Evolutionary conservation across 192 early-diverging fungal genomes (phyloP).

Genomic region (Coemansia sp.): DNA sequence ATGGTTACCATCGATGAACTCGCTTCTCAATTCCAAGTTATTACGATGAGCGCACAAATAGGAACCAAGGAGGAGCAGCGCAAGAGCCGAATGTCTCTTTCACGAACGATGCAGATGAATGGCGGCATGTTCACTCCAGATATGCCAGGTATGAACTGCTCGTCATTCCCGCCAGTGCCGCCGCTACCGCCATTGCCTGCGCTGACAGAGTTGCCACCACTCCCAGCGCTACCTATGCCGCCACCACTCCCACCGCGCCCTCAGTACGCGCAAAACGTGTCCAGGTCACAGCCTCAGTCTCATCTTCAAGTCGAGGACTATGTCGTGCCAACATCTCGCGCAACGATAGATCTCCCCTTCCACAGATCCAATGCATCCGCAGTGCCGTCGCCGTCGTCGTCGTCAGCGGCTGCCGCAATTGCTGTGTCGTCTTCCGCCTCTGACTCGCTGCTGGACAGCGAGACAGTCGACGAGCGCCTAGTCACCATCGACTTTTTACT

Average conservation of each 20-base stretch:
- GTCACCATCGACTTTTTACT: slow-evolving; percentile 53
- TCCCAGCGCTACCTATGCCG: slow-evolving; percentile 3
- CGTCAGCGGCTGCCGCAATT: slow-evolving; percentile 16
- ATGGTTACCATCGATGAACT: slow-evolving; percentile 51
- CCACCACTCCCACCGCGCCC: slow-evolving; percentile 5
- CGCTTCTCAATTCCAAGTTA: slow-evolving; percentile 47
- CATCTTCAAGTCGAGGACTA: not conserved
- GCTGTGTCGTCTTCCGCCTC: slow-evolving; percentile 33
- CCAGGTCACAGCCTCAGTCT: not conserved
- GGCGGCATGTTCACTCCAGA: slow-evolving; percentile 20
- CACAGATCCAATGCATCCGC: not conserved
- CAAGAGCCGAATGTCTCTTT: slow-evolving; percentile 49
- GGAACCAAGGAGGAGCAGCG: slow-evolving; percentile 54
- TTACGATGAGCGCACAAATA: slow-evolving; percentile 46
- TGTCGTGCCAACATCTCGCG: slow-evolving; percentile 18
- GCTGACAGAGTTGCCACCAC: not conserved
- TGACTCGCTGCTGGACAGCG: slow-evolving; percentile 45
- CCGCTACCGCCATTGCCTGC: slow-evolving; percentile 17
- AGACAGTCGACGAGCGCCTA: slow-evolving; percentile 45
- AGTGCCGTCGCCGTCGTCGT: not conserved
- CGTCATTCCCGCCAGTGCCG: slow-evolving; percentile 27
- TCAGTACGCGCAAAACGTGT: not conserved
- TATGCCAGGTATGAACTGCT: slow-evolving; percentile 9
- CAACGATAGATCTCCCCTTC: slow-evolving; percentile 40
- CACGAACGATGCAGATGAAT: slow-evolving; percentile 23